A percentile compares a stretch with the other conserved stretches of the same genome.
These are phyloP conservation scores for Scorias spongiosa DNA, from an alignment of 2,329 filamentous ascomycete genomes.

Conservation along the genomic window DNA sequence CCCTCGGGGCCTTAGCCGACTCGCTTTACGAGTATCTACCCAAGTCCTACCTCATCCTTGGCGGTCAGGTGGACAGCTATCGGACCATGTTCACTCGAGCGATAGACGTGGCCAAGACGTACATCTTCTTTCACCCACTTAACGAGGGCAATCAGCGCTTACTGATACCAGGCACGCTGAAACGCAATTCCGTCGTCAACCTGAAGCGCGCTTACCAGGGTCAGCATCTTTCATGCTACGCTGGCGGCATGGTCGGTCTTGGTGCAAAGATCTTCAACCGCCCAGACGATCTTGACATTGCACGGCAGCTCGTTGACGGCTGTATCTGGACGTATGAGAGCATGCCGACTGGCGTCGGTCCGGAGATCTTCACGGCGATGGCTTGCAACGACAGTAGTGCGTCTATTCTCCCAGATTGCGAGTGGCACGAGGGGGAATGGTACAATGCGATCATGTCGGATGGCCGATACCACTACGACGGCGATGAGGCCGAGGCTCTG, in stretches of 20 bases:
- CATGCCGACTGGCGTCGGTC: constrained; percentile 43
- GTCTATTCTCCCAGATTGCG: constrained; percentile 11
- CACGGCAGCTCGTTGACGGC: constrained; percentile 42
- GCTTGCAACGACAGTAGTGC: constrained; percentile 26
- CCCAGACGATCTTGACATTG: constrained; percentile 38
- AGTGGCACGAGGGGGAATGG: constrained; percentile 31
- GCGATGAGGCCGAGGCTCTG: constrained; percentile 7
- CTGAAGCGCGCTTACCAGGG: constrained; percentile 20
- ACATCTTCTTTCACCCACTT: constrained; percentile 30
- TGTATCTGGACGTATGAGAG: constrained; percentile 46
- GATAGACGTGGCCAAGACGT: constrained; percentile 31
- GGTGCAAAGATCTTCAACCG: constrained; percentile 44
- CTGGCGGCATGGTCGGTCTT: constrained; percentile 53
- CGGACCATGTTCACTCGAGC: constrained; percentile 32
- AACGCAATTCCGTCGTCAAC: constrained; percentile 4
- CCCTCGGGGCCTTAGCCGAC: constrained; percentile 20
- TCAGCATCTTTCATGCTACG: constrained; percentile 53
- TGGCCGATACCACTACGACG: constrained; percentile 8
- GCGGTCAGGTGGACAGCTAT: constrained; percentile 22
- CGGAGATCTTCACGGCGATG: constrained; percentile 39
- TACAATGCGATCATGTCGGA: constrained; percentile 19
- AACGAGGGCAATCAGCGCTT: constrained; percentile 29
- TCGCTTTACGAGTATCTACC: constrained; percentile 19
- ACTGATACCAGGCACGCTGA: constrained; percentile 35
- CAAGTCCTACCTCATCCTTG: constrained; percentile 13